Conservation (phyloP, 2,329 filamentous ascomycete species). For the Microascus cirrosus region DNA sequence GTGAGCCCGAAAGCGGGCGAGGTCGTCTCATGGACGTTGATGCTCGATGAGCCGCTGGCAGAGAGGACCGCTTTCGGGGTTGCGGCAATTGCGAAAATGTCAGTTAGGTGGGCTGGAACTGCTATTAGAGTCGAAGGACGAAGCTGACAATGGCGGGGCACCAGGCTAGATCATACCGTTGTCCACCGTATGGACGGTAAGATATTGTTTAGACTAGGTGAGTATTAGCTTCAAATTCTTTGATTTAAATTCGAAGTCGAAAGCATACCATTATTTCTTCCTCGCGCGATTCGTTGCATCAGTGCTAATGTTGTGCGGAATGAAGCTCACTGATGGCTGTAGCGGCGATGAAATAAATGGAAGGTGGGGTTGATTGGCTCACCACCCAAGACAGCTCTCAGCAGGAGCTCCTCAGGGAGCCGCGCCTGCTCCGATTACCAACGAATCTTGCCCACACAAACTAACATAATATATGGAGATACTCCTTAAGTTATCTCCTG, state of each 20-base stretch:
- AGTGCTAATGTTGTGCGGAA: not conserved
- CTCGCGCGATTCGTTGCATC: not conserved
- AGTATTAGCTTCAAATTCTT: not conserved
- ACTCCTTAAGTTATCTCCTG: not conserved
- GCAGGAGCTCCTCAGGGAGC: not conserved
- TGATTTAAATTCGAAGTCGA: too few species aligned
- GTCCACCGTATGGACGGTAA: conserved; percentile 84
- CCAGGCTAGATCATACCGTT: conserved; percentile 45
- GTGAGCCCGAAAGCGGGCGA: conserved; percentile 62
- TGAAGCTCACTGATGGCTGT: not conserved
- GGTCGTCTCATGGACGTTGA: conserved; percentile 69
- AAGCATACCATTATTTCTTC: conserved; percentile 1
- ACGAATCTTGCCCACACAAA: not conserved
- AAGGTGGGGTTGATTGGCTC: not conserved
- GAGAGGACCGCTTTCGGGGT: conserved; percentile 68
- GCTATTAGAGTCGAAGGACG: not conserved
- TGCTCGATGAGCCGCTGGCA: conserved; percentile 70
- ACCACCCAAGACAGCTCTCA: not conserved
- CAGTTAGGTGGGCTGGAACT: conserved; percentile 61
- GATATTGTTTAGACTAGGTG: conserved; percentile 88
- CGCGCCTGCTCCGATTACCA: not conserved
- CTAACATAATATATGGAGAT: not conserved
- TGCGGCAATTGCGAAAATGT: conserved; percentile 75
- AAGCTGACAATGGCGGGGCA: not conserved
- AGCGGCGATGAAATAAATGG: not conserved